A percentile compares a stretch with the other conserved stretches of the same genome.
Evolutionary conservation across 2,329 filamentous ascomycete genomes (phyloP).

Genomic region (Ophiognomonia clavigignenti-juglandacearum): DNA sequence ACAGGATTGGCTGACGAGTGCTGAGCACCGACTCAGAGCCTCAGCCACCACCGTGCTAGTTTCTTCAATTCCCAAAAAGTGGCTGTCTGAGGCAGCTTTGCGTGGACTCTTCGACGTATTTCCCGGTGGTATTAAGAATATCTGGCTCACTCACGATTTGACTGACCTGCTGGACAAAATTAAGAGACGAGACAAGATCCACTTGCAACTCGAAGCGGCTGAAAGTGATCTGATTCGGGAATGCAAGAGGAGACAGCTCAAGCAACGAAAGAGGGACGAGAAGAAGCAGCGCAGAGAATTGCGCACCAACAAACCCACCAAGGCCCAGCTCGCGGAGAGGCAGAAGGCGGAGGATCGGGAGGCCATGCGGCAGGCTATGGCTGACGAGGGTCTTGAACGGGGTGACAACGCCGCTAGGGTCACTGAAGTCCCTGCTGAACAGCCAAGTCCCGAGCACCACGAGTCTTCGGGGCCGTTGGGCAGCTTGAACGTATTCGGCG

Average conservation of each 20-base stretch:
- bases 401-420: constrained; percentile 46
- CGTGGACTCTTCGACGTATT: constrained; percentile 90
- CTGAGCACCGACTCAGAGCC: constrained; percentile 86
- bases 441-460: neutral
- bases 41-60: constrained; percentile 95
- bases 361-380: constrained; percentile 46
- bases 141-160: constrained; percentile 93
- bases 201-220: constrained; percentile 68
- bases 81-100: constrained; percentile 79
- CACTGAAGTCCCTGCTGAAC: constrained; percentile 27
- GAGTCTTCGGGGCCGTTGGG: neutral
- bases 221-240: constrained; percentile 79
- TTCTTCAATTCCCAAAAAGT: constrained; percentile 83
- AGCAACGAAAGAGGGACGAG: constrained; percentile 58
- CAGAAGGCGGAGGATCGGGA: constrained; percentile 44
- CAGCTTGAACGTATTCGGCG: neutral
- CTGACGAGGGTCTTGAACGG: constrained; percentile 42
- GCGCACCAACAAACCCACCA: constrained; percentile 44
- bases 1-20: constrained; percentile 90
- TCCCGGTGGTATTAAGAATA: constrained; percentile 87
- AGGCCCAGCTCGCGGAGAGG: constrained; percentile 43
- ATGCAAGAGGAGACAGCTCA: constrained; percentile 75
- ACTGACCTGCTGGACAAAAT: constrained; percentile 82
- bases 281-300: constrained; percentile 56
- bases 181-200: constrained; percentile 65